These are phyloP conservation scores for Neonectria sp. DNA, from an alignment of 2,329 filamentous ascomycete species.

Conservation along the genomic window DNA sequence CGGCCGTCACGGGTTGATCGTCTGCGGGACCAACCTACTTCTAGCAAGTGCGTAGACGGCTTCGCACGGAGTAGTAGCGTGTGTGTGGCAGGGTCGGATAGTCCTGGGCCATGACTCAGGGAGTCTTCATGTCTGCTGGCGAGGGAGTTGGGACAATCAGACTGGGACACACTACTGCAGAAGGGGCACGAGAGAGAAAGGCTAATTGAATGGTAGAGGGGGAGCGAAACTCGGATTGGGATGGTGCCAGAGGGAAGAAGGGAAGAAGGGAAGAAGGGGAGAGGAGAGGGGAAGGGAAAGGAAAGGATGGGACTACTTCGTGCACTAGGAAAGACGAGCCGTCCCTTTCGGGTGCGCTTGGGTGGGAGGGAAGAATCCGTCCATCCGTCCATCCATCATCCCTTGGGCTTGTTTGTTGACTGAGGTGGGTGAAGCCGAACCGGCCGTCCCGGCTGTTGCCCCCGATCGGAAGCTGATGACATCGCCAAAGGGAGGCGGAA, in stretches of 20 bases:
- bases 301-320: background rate
- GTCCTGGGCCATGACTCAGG: slow-evolving; percentile 25
- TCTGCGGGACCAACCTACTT: background rate
- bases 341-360: slow-evolving; percentile 22
- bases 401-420: slow-evolving; percentile 25
- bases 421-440: slow-evolving; percentile 8
- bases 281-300: background rate
- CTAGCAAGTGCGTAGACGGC: background rate
- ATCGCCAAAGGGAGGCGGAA: slow-evolving; percentile 4
- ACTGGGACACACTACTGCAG: slow-evolving; percentile 20
- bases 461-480: slow-evolving; percentile 24
- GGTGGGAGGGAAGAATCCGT: background rate
- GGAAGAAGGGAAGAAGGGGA: background rate
- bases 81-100: background rate
- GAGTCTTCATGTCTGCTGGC: background rate
- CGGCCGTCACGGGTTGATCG: background rate
- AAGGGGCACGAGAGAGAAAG: slow-evolving; percentile 6
- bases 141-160: slow-evolving; percentile 8
- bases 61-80: slow-evolving; percentile 1
- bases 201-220: background rate
- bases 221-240: slow-evolving; percentile 5
- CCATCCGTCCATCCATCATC: background rate
- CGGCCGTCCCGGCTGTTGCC: slow-evolving; percentile 24
- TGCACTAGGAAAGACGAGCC: slow-evolving; percentile 22
- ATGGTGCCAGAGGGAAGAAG: background rate